Percentiles rank a stretch among this genome's conserved stretches.
These are phyloP conservation scores for Vaccinium corymbosum DNA, from an alignment of 148 eudicot species.

Conservation along the genomic window DNA sequence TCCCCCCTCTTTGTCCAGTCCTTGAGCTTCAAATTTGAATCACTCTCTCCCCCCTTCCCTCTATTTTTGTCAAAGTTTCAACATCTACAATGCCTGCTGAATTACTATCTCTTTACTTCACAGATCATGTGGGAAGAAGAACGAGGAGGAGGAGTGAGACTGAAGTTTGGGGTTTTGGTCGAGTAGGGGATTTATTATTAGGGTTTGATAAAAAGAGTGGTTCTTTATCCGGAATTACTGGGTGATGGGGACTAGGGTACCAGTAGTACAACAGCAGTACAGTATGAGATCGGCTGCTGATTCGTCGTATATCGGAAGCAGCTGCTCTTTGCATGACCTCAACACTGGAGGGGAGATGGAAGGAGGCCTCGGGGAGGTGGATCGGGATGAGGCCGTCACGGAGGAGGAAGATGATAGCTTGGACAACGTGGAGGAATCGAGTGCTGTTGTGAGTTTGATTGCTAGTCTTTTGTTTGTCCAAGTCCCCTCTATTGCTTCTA, in stretches of 20 bases:
- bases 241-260: constrained; percentile 60
- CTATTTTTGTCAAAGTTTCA: not conserved
- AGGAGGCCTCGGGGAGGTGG: constrained; percentile 32
- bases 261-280: constrained; percentile 50
- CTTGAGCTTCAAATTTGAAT: not conserved
- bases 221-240: not conserved
- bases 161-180: not conserved
- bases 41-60: not conserved
- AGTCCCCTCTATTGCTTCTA: not conserved
- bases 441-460: constrained; percentile 50
- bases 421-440: constrained; percentile 54
- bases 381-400: constrained; percentile 37
- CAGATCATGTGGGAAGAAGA: not conserved
- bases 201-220: not conserved
- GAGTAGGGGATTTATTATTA: not conserved
- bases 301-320: constrained; percentile 51
- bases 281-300: constrained; percentile 46
- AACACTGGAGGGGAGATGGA: constrained; percentile 33
- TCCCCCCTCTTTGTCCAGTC: constrained; percentile 22
- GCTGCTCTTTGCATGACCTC: constrained; percentile 43
- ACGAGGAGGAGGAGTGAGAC: constrained; percentile 8
- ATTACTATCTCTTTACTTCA: constrained; percentile 1
- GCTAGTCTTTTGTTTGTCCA: not conserved
- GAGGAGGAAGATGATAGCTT: constrained; percentile 41
- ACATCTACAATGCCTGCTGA: constrained; percentile 12